phyloP scores from a whole-genome alignment of 2,329 filamentous ascomycete species.

The Pseudogymnoascus sp. region DNA sequence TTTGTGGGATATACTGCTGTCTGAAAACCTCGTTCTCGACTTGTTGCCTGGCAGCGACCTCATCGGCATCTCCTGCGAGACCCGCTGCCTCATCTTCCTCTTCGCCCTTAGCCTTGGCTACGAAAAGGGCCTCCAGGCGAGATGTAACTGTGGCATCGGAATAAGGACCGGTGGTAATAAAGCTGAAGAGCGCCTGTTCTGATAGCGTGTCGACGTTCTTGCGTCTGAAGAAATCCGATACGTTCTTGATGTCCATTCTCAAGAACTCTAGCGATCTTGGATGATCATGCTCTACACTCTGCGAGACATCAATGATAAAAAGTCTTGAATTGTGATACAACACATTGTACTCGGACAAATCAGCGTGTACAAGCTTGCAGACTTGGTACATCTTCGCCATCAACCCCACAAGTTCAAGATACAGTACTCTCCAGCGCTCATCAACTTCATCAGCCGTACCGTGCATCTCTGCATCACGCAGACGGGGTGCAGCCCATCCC shows the following conservation, averaged over 20 bases:
- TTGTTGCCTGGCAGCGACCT: constrained; percentile 51
- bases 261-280: constrained; percentile 87
- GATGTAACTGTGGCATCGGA: constrained; percentile 53
- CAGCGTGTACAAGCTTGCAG: constrained; percentile 86
- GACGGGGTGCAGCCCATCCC: constrained; percentile 77
- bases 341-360: constrained; percentile 97
- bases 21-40: constrained; percentile 89
- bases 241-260: constrained; percentile 97
- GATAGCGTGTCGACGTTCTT: constrained; percentile 74
- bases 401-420: constrained; percentile 73
- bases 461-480: constrained; percentile 74
- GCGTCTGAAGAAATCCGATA: constrained; percentile 82
- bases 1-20: constrained; percentile 94
- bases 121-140: constrained; percentile 59
- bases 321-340: constrained; percentile 75
- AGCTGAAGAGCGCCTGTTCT: constrained; percentile 75
- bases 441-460: constrained; percentile 51
- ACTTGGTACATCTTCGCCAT: constrained; percentile 92
- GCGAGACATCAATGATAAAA: constrained; percentile 95
- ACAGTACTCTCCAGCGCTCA: constrained; percentile 66
- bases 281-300: constrained; percentile 95
- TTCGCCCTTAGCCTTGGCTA: constrained; percentile 42
- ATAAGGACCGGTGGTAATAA: constrained; percentile 60
- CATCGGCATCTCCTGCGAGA: constrained; percentile 40
- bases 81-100: constrained; percentile 48